Percentiles rank a stretch among this genome's conserved stretches.
phyloP scores from a whole-genome alignment of 345 rosid species.

The Citrus cavaleriei region DNA sequence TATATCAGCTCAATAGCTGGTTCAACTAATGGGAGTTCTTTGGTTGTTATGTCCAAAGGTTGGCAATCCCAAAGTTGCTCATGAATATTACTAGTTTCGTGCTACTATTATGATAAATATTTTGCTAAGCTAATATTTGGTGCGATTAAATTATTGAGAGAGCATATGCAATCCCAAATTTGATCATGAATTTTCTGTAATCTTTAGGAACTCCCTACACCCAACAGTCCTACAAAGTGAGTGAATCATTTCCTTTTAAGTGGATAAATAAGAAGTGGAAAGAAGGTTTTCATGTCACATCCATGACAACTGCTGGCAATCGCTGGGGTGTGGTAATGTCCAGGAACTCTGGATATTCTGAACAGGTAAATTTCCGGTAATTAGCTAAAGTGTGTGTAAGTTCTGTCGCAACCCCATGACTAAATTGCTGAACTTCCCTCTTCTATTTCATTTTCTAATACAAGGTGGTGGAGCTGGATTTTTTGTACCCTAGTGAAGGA shows the following conservation, averaged over 20 bases:
- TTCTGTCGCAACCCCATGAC: neutral
- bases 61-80: neutral
- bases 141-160: neutral
- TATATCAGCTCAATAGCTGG: slow-evolving; percentile 96
- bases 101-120: neutral
- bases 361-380: slow-evolving; percentile 50
- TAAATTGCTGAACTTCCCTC: slow-evolving; percentile 6
- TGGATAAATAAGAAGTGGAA: slow-evolving; percentile 99
- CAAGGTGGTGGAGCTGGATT: slow-evolving; percentile 96
- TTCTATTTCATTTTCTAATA: slow-evolving; percentile 7
- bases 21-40: slow-evolving; percentile 80
- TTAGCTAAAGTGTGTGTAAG: neutral
- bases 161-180: neutral
- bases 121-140: neutral
- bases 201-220: slow-evolving; percentile 83
- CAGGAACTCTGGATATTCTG: slow-evolving; percentile 80
- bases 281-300: slow-evolving; percentile 97
- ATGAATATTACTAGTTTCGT: neutral
- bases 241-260: slow-evolving; percentile 93
- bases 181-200: slow-evolving; percentile 17
- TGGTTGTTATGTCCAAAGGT: slow-evolving; percentile 98
- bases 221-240: slow-evolving; percentile 98
- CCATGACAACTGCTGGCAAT: slow-evolving; percentile 93
- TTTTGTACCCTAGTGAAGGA: slow-evolving; percentile 93
- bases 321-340: slow-evolving; percentile 99